phyloP scores from a whole-genome alignment of 2,329 filamentous ascomycete genomes.

The Ascochyta viciae-villosae region DNA sequence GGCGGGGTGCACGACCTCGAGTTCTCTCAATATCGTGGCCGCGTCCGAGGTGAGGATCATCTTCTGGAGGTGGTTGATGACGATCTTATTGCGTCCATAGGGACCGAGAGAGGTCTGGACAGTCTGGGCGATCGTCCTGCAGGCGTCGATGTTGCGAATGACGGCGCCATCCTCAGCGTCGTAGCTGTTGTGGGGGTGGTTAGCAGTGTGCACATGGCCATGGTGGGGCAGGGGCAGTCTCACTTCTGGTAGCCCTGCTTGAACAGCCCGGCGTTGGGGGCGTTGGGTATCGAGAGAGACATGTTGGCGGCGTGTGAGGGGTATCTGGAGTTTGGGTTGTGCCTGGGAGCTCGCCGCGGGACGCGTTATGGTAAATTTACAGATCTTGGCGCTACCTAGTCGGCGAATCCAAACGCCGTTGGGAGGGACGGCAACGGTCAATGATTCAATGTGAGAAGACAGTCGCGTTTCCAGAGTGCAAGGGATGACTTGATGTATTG shows the following conservation, averaged over 20 bases:
- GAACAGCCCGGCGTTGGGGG: slow-evolving; percentile 92
- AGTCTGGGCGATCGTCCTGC: slow-evolving; percentile 91
- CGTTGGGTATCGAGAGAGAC: slow-evolving; percentile 95
- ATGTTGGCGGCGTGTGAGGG: slow-evolving; percentile 60
- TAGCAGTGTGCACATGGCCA: slow-evolving; percentile 28
- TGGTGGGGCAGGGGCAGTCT: slow-evolving; percentile 44
- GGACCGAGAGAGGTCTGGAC: slow-evolving; percentile 97
- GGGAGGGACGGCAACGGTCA: not conserved
- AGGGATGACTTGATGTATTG: not conserved
- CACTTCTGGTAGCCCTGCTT: slow-evolving; percentile 97
- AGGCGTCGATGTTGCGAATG: slow-evolving; percentile 97
- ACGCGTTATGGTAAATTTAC: slow-evolving; percentile 38
- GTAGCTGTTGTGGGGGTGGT: slow-evolving; percentile 70
- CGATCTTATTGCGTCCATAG: slow-evolving; percentile 98
- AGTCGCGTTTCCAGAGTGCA: not conserved
- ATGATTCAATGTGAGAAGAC: not conserved
- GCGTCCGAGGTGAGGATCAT: slow-evolving; percentile 99
- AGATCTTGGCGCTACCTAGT: slow-evolving; percentile 2
- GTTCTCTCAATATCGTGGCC: slow-evolving; percentile 93
- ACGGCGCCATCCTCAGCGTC: slow-evolving; percentile 99
- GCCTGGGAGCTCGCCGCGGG: slow-evolving; percentile 36
- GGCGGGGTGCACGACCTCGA: slow-evolving; percentile 97
- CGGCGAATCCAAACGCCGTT: slow-evolving; percentile 26
- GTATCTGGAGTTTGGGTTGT: slow-evolving; percentile 41
- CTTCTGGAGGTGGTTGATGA: slow-evolving; percentile 99